Evolutionary conservation across 192 early-diverging fungal species (phyloP).

Genomic region (Oehlia diaphana): DNA sequence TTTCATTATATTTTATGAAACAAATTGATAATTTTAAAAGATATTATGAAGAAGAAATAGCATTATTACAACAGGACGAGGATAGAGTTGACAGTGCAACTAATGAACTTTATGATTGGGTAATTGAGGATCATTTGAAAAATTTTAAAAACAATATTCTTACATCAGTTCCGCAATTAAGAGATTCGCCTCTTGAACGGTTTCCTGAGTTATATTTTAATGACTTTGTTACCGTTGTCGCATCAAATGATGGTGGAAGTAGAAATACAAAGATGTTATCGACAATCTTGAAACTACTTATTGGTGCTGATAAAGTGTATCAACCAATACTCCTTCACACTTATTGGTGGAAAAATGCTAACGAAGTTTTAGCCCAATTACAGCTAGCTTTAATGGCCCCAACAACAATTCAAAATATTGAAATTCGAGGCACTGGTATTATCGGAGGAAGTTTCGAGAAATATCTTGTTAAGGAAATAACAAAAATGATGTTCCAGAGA

Average conservation of each 20-base stretch:
- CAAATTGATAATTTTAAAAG: conserved; percentile 23
- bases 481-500: background rate
- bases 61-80: background rate
- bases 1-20: conserved; percentile 28
- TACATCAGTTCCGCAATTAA: background rate
- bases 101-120: conserved; percentile 5
- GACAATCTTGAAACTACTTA: background rate
- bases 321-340: conserved; percentile 22
- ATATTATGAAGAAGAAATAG: conserved; percentile 14
- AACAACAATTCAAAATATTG: background rate
- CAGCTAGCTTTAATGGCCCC: conserved; percentile 13
- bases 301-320: conserved; percentile 1
- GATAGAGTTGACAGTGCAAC: conserved; percentile 18
- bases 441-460: background rate
- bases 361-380: conserved; percentile 7
- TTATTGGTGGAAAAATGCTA: conserved; percentile 26
- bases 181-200: background rate
- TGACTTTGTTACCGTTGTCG: conserved; percentile 19
- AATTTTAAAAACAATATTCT: background rate
- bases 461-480: background rate
- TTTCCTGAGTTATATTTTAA: conserved; percentile 19
- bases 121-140: background rate
- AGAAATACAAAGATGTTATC: background rate
- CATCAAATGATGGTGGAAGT: background rate
- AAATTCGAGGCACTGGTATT: background rate